Evolutionary conservation across 352 stramenopile species (phyloP), one percentile per base, ranked within the genome.

Genomic region (Thraustochytrium striatum): DNA sequence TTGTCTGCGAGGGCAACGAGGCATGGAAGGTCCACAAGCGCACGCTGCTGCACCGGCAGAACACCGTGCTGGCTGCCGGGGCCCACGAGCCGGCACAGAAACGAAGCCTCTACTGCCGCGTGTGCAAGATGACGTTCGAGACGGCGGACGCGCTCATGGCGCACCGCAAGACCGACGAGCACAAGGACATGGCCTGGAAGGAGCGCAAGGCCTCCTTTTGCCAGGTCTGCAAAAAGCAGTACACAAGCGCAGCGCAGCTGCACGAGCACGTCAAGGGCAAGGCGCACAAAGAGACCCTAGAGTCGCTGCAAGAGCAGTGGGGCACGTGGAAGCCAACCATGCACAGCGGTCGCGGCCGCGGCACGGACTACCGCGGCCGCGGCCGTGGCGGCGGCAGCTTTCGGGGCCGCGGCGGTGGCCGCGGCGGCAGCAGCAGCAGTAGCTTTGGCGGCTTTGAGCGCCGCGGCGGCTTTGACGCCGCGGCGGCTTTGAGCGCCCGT

Each of bases 171-270:
- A 75, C 65, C 5, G 41, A 72, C 8, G 65, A 75, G 47, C 65
- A 75, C 65, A 68, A 9, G 16, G 25, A 50, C 16, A 38, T 32
- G 16, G 65, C 61, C n/a, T 25, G 50, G 25, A 43, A 52, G 65
- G 65, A 75, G 47, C 65, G 65, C 25, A 75, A 75, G 41, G 65
- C 65, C 30, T 75, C 65, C 7, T 75, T 55, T n/a, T 75, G 65
- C 39, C 65, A 70, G 8, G 65, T 75, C 11, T 75, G 65, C 39
- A 16, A 38, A 3, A 75, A 75, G 52, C 65, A 70, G 30, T 75
- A 33, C 50, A 75, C 39, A 2, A 75, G 65, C 30, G 44, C 65
- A 0, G 50, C 43, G 13, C 65, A 75, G 50, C 65, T 75, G 11
- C 39, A 28, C 0, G 65, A 75, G 52, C 65, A 75, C 35, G 13